A percentile compares a stretch with the other conserved stretches of the same genome.
These are phyloP conservation scores for Wickerhamomyces bovis DNA, from an alignment of 805 yeast genomes.

Conservation along the genomic window DNA sequence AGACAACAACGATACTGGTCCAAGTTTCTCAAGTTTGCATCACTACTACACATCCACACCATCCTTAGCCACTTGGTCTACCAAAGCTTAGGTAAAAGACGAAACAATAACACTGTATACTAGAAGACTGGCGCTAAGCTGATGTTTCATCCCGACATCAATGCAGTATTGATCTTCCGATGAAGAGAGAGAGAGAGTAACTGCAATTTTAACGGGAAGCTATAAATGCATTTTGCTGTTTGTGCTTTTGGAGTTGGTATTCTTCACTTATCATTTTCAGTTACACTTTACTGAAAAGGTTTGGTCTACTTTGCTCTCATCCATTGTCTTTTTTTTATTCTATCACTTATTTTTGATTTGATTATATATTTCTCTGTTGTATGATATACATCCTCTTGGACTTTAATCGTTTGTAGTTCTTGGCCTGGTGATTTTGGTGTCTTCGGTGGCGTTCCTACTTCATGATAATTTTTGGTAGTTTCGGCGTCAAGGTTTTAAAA, in stretches of 20 bases:
- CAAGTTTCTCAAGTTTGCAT: constrained; percentile 28
- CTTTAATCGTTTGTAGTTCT: not conserved
- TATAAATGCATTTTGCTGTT: not conserved
- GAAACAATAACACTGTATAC: not conserved
- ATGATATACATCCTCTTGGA: not conserved
- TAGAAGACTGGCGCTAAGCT: not conserved
- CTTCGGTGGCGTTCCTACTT: too few species aligned
- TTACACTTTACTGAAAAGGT: not conserved
- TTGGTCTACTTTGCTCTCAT: not conserved
- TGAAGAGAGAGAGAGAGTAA: not conserved
- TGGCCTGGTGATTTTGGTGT: too few species aligned
- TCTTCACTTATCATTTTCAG: not conserved
- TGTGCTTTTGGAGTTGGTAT: not conserved
- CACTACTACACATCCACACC: constrained; percentile 45
- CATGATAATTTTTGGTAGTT: too few species aligned
- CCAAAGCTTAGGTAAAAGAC: constrained; percentile 34
- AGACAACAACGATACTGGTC: constrained; percentile 80
- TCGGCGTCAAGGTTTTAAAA: too few species aligned
- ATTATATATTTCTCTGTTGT: not conserved
- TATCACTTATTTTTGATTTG: not conserved
- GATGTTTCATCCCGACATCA: not conserved
- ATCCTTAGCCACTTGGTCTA: constrained; percentile 47
- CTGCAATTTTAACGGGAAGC: not conserved
- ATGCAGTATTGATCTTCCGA: not conserved
- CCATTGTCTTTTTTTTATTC: not conserved